A percentile compares a stretch with the other conserved stretches of the same genome.
These are phyloP conservation scores for Fusarium nanum DNA, from an alignment of 2,329 filamentous ascomycete species.

Conservation along the genomic window DNA sequence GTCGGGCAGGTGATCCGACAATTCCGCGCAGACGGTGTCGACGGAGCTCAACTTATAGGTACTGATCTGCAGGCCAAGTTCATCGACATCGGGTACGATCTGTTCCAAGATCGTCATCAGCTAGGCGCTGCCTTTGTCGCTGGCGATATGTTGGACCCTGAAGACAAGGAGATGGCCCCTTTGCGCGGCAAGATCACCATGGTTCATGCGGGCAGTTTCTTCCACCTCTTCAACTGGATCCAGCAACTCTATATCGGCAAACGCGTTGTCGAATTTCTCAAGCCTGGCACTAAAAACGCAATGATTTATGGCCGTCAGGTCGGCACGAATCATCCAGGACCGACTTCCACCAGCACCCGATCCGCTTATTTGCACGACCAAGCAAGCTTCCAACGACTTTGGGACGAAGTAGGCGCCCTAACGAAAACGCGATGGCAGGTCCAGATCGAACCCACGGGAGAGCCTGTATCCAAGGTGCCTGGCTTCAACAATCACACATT, in stretches of 20 bases:
- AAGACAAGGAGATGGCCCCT: constrained; percentile 50
- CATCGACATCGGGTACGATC: constrained; percentile 69
- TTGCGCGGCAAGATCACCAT: constrained; percentile 59
- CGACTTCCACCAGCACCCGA: constrained; percentile 32
- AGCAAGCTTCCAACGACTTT: constrained; percentile 63
- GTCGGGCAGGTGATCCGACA: constrained; percentile 64
- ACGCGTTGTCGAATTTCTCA: constrained; percentile 59
- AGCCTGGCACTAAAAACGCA: constrained; percentile 56
- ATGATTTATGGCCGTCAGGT: constrained; percentile 65
- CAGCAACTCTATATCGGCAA: constrained; percentile 59
- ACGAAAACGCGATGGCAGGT: constrained; percentile 64
- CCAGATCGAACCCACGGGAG: constrained; percentile 52
- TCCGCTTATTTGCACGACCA: constrained; percentile 61
- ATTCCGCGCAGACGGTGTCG: constrained; percentile 62
- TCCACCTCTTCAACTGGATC: constrained; percentile 62
- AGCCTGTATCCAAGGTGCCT: constrained; percentile 41
- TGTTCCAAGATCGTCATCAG: constrained; percentile 69
- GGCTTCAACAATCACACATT: constrained; percentile 44
- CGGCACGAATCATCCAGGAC: constrained; percentile 51
- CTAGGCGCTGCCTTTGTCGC: constrained; percentile 62
- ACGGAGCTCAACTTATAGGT: constrained; percentile 61
- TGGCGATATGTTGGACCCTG: constrained; percentile 61
- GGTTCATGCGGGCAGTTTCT: constrained; percentile 62
- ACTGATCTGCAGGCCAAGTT: constrained; percentile 62
- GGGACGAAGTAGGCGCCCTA: constrained; percentile 63